These are phyloP conservation scores for Suillus bovinus DNA, from an alignment of 768 basidiomycete species.

Conservation along the genomic window DNA sequence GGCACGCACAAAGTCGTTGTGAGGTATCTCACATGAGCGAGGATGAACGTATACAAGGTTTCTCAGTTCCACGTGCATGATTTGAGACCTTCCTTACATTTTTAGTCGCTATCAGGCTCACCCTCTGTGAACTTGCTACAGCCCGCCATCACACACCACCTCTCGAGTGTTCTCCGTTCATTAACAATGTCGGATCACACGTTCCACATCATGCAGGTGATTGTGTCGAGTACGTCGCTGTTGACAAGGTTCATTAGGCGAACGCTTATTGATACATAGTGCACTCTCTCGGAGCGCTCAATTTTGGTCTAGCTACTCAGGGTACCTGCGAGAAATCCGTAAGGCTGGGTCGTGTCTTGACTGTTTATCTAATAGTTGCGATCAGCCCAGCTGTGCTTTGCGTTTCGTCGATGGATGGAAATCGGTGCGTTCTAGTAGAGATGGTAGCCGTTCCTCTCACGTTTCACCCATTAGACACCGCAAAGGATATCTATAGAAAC, in stretches of 20 bases:
- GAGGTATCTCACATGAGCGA: conserved; percentile 60
- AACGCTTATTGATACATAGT: conserved; percentile 35
- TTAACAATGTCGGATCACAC: conserved; percentile 9
- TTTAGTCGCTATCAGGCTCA: conserved; percentile 74
- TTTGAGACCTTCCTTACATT: conserved; percentile 15
- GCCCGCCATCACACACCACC: conserved; percentile 68
- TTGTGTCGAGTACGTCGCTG: conserved; percentile 50
- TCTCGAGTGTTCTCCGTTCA: conserved; percentile 52
- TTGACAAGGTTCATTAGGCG: conserved; percentile 3
- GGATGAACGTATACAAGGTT: conserved; percentile 62
- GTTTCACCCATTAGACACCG: conserved; percentile 44
- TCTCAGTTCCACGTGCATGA: not conserved
- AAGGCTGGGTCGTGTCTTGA: conserved; percentile 33
- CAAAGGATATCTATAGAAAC: conserved; percentile 67
- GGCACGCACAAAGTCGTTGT: conserved; percentile 49
- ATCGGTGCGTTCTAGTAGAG: conserved; percentile 49
- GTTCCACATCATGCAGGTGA: conserved; percentile 29
- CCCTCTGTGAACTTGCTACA: conserved; percentile 77
- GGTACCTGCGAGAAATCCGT: conserved; percentile 80
- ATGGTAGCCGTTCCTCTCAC: conserved; percentile 9
- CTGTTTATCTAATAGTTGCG: conserved; percentile 23
- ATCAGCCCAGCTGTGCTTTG: conserved; percentile 74
- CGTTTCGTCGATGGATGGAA: conserved; percentile 73
- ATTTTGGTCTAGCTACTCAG: conserved; percentile 85
- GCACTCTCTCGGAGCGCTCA: conserved; percentile 77